phyloP scores from a whole-genome alignment of 1,284 basidiomycete species.

The Cryptococcus sp. region DNA sequence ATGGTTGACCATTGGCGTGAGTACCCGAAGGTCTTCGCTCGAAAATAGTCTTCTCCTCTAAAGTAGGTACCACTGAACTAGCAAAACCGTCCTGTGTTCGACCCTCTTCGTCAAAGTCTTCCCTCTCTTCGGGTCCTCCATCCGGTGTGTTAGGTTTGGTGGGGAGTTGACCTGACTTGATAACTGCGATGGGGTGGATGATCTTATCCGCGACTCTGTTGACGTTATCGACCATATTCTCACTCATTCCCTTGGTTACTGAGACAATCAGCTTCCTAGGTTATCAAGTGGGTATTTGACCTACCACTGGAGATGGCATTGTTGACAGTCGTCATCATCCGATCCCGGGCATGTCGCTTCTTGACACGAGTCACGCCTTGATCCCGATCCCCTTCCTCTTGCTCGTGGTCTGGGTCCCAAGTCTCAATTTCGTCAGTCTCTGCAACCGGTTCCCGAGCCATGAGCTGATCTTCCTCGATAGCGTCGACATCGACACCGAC shows the following conservation, averaged over 20 bases:
- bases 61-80: conserved; percentile 61
- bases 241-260: conserved; percentile 44
- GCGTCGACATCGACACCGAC: conserved; percentile 91
- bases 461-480: conserved; percentile 69
- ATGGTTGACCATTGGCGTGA: conserved; percentile 45
- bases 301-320: conserved; percentile 32
- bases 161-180: conserved; percentile 11
- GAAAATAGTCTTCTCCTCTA: conserved; percentile 63
- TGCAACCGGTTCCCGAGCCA: conserved; percentile 57
- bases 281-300: conserved; percentile 1
- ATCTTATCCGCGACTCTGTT: conserved; percentile 52
- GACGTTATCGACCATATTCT: conserved; percentile 42
- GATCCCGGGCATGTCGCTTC: conserved; percentile 28
- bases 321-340: conserved; percentile 32
- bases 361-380: conserved; percentile 45
- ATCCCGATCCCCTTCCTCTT: conserved; percentile 47
- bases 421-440: conserved; percentile 56
- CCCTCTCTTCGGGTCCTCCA: conserved; percentile 54
- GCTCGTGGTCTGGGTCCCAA: conserved; percentile 79
- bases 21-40: conserved; percentile 46
- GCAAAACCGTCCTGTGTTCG: conserved; percentile 58
- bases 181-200: conserved; percentile 45
- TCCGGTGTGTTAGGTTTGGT: conserved; percentile 46
- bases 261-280: not conserved
- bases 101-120: conserved; percentile 56